Percentiles rank a stretch among this genome's conserved stretches.
phyloP scores from a whole-genome alignment of 1,139 yeast genomes.

The Yamadazyma mexicana region DNA sequence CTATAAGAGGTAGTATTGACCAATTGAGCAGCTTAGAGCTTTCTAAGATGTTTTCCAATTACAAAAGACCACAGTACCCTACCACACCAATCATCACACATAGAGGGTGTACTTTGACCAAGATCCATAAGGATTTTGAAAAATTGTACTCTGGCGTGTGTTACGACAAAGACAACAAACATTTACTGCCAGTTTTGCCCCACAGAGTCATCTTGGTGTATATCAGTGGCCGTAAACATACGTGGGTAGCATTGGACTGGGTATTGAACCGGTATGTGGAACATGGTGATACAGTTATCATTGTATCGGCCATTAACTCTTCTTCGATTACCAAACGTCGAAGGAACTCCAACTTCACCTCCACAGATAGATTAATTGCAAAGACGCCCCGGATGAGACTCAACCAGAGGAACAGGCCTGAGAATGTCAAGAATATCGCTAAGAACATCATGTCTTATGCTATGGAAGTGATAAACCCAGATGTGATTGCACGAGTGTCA shows the following conservation, averaged over 20 bases:
- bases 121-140: constrained; percentile 45
- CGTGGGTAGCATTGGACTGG: constrained; percentile 84
- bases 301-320: constrained; percentile 44
- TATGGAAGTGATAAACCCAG: constrained; percentile 47
- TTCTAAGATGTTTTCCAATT: constrained; percentile 9
- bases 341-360: constrained; percentile 12
- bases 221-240: constrained; percentile 67
- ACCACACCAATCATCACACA: constrained; percentile 53
- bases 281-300: constrained; percentile 64
- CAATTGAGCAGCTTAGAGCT: constrained; percentile 7
- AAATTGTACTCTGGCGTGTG: constrained; percentile 34
- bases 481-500: constrained; percentile 53
- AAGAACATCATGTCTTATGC: constrained; percentile 48
- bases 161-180: constrained; percentile 20
- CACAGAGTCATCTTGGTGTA: constrained; percentile 61
- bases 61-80: constrained; percentile 34
- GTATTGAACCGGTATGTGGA: constrained; percentile 50
- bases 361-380: constrained; percentile 22
- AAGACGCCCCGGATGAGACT: constrained; percentile 34
- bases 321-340: constrained; percentile 6
- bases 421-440: constrained; percentile 33
- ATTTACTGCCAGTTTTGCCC: constrained; percentile 43
- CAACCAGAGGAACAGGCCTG: constrained; percentile 35
- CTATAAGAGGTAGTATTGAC: constrained; percentile 2
- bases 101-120: constrained; percentile 51